Conservation (phyloP, 2,329 filamentous ascomycete genomes). For the Penicillium sp. region DNA sequence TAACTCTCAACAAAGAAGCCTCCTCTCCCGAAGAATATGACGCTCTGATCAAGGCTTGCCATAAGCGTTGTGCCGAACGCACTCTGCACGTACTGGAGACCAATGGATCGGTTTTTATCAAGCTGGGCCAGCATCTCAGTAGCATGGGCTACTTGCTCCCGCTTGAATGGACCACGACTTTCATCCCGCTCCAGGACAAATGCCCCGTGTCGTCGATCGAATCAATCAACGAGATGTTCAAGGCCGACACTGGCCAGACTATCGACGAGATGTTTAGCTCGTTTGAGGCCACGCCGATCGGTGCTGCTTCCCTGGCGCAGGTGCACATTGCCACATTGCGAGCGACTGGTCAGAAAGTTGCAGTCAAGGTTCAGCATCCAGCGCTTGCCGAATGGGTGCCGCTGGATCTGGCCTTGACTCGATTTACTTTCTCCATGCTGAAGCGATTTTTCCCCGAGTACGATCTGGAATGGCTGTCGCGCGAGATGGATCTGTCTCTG, state of each 20-base stretch:
- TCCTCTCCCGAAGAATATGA: constrained; percentile 61
- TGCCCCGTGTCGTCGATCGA: constrained; percentile 88
- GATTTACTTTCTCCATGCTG: constrained; percentile 81
- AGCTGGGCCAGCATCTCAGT: constrained; percentile 91
- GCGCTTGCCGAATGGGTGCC: constrained; percentile 82
- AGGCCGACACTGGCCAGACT: constrained; percentile 70
- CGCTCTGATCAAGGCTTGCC: constrained; percentile 72
- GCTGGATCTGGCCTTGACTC: constrained; percentile 78
- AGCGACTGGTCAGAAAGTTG: constrained; percentile 77
- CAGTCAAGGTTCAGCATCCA: constrained; percentile 96
- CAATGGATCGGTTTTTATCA: constrained; percentile 98
- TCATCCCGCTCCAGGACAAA: constrained; percentile 91
- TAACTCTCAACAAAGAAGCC: constrained; percentile 66
- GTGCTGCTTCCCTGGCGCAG: constrained; percentile 88
- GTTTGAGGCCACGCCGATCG: constrained; percentile 75
- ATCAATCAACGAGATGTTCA: constrained; percentile 82
- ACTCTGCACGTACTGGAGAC: constrained; percentile 84
- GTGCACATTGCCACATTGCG: constrained; percentile 83
- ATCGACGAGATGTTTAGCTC: constrained; percentile 80
- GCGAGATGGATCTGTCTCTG: constrained; percentile 85
- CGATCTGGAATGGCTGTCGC: constrained; percentile 90
- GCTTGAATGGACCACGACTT: constrained; percentile 87
- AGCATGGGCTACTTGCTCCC: constrained; percentile 94
- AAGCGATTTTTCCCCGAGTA: constrained; percentile 97
- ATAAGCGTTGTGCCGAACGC: constrained; percentile 84